Conservation (phyloP, 2,329 filamentous ascomycete genomes). For the Hypoxylon sp. region DNA sequence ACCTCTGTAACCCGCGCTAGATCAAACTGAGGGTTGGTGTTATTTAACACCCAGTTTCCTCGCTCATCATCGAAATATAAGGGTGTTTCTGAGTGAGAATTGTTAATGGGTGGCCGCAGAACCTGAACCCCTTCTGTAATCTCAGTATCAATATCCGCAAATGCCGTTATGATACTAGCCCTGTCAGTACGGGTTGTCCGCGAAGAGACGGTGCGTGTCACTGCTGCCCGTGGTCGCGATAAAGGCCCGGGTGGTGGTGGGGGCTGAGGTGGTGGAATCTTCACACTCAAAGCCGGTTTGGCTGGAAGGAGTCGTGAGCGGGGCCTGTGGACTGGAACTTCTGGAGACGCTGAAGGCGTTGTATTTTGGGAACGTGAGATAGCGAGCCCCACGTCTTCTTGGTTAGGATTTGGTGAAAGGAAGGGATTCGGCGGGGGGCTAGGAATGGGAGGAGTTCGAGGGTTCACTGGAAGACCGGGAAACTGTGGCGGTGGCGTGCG, state of each 20-base stretch:
- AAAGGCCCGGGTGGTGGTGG: conserved; percentile 17
- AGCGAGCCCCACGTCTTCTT: conserved; percentile 60
- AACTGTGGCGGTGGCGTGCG: conserved; percentile 34
- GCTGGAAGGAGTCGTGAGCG: conserved; percentile 61
- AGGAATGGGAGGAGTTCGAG: conserved; percentile 52
- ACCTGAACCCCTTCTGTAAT: conserved; percentile 58
- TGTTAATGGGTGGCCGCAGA: conserved; percentile 64
- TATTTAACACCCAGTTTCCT: conserved; percentile 67
- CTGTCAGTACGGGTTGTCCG: conserved; percentile 65
- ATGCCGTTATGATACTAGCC: conserved; percentile 57
- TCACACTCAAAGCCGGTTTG: conserved; percentile 60
- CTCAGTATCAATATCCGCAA: conserved; percentile 53
- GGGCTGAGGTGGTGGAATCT: conserved; percentile 50
- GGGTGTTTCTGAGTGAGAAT: conserved; percentile 60
- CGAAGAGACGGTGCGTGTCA: conserved; percentile 54
- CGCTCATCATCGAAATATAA: conserved; percentile 66
- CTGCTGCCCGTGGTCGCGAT: conserved; percentile 29
- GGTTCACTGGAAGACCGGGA: conserved; percentile 37
- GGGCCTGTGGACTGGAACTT: conserved; percentile 50
- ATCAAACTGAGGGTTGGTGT: conserved; percentile 51
- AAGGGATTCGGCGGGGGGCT: conserved; percentile 28
- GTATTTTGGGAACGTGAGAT: conserved; percentile 56
- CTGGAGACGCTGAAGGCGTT: conserved; percentile 38
- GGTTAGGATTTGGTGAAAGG: conserved; percentile 40
- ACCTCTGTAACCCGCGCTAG: conserved; percentile 39